Evolutionary conservation across 257 asterid genomes (phyloP), one percentile per base, ranked within the genome.

Genomic region (Nicotiana knightiana): DNA sequence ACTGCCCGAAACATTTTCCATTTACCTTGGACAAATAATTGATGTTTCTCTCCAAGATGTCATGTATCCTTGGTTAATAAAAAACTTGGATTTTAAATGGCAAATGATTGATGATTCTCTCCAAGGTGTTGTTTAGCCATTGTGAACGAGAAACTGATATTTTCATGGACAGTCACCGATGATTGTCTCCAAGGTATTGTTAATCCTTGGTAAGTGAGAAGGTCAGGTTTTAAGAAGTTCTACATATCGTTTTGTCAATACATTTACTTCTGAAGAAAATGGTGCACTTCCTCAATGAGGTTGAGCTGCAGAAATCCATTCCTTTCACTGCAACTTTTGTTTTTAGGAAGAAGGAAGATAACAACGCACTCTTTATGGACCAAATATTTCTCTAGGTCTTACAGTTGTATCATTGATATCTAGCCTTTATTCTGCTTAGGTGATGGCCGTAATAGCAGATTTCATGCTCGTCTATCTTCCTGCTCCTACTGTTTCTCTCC

Each of bases 401-500:
- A 15, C 35, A 57, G 67, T 55, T 55, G 33, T 77, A 32, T 30
- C 35, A 11, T 76, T 57, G 61, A 77, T 24, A 78, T 64, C 81
- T 85, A 77, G 54, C 82, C 51, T 85, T 82, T 57, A 48, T 46
- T 46, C 59, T 73, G 63, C 78, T 59, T 85, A 93, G 98, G 97
- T 90, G 80, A 95, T 93, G 99, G 98, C 99, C 54, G 80, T 95
- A 79, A 89, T 95, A 83, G 99, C 99, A 77, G 99, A 93, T 89
- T 95, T 93, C 89, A 95, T 93, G 99, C 98, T 93, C 55, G 98
- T 95, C 63, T 95, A 91, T 87, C 98, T 95, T 82, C 99, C 98
- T 15, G 99, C 98, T 82, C 99, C 98, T 39, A 95, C 99, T n/a
- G 93, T 95, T 84, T 91, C 99, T 85, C 97, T 95, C 80, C 91